Conservation (phyloP, 257 asterid genomes). For the Paraleonurus japonicus region DNA sequence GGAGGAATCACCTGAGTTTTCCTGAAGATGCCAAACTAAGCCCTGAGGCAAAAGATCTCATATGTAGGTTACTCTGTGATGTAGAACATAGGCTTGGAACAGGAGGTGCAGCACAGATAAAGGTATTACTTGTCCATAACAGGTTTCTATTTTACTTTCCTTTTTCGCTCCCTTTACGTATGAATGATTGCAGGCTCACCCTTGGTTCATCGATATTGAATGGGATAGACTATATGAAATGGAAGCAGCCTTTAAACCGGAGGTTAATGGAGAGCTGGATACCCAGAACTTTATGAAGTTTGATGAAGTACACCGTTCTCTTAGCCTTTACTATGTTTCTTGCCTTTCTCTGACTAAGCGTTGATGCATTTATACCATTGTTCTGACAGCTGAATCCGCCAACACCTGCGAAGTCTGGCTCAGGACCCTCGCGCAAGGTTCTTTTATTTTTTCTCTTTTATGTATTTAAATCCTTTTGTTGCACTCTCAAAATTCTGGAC, state of each 20-base stretch:
- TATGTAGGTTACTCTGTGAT: constrained; percentile 79
- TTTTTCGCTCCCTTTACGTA: constrained; percentile 23
- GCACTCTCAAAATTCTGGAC: neutral
- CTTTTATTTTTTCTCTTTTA: constrained; percentile 16
- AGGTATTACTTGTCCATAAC: constrained; percentile 46
- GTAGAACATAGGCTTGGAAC: constrained; percentile 93
- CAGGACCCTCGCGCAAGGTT: constrained; percentile 90
- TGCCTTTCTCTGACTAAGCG: constrained; percentile 17
- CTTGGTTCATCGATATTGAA: constrained; percentile 71
- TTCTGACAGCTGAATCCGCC: constrained; percentile 70
- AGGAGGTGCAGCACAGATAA: constrained; percentile 79
- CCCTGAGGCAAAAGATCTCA: constrained; percentile 83
- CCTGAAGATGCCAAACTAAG: constrained; percentile 76
- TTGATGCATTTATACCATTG: constrained; percentile 29
- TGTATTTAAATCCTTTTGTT: neutral
- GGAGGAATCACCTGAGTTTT: constrained; percentile 85
- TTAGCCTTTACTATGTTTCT: constrained; percentile 20
- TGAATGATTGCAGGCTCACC: constrained; percentile 64
- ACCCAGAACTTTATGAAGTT: constrained; percentile 91
- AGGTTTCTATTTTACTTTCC: neutral
- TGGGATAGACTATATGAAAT: constrained; percentile 93
- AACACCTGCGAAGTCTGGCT: constrained; percentile 72
- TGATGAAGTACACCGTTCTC: constrained; percentile 65
- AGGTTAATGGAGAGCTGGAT: constrained; percentile 93
- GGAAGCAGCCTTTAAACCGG: constrained; percentile 93